These are phyloP conservation scores for Asterophora lycoperdoides DNA, from an alignment of 768 basidiomycete species.

Conservation along the genomic window DNA sequence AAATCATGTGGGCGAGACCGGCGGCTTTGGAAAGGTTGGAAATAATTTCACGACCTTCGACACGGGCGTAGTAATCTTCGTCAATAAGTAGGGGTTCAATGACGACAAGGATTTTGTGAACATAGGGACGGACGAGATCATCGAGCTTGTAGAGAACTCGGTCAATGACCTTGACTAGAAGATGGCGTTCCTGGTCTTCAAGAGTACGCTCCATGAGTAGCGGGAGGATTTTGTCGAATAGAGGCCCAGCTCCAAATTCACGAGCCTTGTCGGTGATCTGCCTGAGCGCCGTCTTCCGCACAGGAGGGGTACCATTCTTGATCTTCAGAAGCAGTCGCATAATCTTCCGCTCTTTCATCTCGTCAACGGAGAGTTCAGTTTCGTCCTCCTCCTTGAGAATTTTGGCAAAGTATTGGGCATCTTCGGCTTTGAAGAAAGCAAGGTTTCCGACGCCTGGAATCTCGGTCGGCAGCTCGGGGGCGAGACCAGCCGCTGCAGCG, in stretches of 20 bases:
- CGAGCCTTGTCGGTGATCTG: conserved; percentile 99
- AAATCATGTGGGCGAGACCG: conserved; percentile 99
- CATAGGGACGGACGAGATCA: conserved; percentile 96
- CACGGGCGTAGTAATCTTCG: conserved; percentile 94
- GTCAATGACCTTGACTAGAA: conserved; percentile 98
- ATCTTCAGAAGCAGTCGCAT: conserved; percentile 98
- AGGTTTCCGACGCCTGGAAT: conserved; percentile 97
- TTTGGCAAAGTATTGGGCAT: conserved; percentile 96
- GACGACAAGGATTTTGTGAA: conserved; percentile 99
- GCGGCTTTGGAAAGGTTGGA: conserved; percentile 98
- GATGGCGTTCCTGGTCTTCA: conserved; percentile 97
- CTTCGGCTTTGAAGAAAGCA: conserved; percentile 98
- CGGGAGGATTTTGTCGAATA: conserved; percentile 98
- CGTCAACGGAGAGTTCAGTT: conserved; percentile 86
- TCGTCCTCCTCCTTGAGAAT: conserved; percentile 96
- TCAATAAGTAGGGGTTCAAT: conserved; percentile 99
- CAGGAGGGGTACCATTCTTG: conserved; percentile 98
- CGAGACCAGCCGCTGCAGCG: conserved; percentile 88
- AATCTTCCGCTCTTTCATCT: conserved; percentile 99
- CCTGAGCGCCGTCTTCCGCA: conserved; percentile 93
- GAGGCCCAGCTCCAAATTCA: conserved; percentile 95
- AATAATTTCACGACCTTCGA: conserved; percentile 99
- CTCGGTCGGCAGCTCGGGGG: conserved; percentile 91
- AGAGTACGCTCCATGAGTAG: conserved; percentile 96
- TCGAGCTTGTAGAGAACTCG: conserved; percentile 98